Base-by-base conservation (phyloP, 768 basidiomycete genomes). In the Ephemerocybe angulata region DNA sequence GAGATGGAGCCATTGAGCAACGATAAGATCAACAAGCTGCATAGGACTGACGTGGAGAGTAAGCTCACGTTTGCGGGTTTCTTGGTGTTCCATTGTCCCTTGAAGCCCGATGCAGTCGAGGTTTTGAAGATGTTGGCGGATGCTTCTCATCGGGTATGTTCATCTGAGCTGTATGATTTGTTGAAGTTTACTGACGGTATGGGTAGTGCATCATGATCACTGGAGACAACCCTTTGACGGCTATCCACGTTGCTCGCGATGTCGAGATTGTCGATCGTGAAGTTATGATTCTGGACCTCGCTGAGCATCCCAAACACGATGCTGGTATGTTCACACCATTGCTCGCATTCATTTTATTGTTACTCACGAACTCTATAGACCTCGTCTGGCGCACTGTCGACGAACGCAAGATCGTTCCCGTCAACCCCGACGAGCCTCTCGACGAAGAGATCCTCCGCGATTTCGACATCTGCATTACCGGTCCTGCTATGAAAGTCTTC, bases 221-320 rank as follows among this genome's bases (percentile, higher is more conserved):
- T 43, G 97, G 97, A 33, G 97, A 99, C 69, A 98, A 98, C 68
- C 97, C 97, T 7, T 74, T 99, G 51, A 99, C 97, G 0, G 97
- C 97, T 7, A 86, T 91, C 0, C 97, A 98, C 66, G 95, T 99
- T 42, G 97, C 97, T 17, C 82, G 82, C 24, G 93, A 96, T 64
- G 97, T 99, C 7, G 96, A 99, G 64, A 98, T 98, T 57, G 88
- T 99, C 19, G 97, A 99, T 64, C 86, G 95, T 25, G 93, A 97
- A 4, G 92, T 87, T 1, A 81, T 98, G 27, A 98, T 98, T 56
- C 76, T 99, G 25, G 97, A 99, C 67, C 64, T 92, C 51, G 86
- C 82, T 62, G 97, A 96, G 65, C 87, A 93, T 30, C 78, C 93
- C 0, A 72, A 79, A 6, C 75, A 83, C 47, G 85, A 87, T 37